Conservation (phyloP, 2,329 filamentous ascomycete genomes). For the Nakataea oryzae region DNA sequence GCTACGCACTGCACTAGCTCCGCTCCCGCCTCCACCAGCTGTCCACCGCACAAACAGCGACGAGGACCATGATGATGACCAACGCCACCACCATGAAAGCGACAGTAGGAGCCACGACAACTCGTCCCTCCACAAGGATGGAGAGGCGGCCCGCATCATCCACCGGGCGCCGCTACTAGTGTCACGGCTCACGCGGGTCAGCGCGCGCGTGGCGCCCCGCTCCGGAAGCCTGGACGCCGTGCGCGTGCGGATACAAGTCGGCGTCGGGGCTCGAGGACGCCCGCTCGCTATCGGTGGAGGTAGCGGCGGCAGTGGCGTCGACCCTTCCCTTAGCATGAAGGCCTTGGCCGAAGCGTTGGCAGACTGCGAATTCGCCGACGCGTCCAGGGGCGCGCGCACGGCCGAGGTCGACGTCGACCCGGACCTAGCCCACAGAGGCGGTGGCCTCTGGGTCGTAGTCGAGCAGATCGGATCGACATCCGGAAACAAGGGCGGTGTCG, state of each 20-base stretch:
- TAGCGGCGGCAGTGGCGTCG: constrained; percentile 55
- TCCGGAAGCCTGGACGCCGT: constrained; percentile 28
- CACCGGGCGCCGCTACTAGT: constrained; percentile 28
- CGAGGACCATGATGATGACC: neutral
- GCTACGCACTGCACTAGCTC: constrained; percentile 48
- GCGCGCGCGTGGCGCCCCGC: constrained; percentile 33
- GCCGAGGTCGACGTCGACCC: constrained; percentile 67
- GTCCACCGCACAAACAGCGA: neutral
- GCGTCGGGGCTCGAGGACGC: constrained; percentile 48
- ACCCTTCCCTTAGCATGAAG: neutral
- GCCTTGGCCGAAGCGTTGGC: neutral
- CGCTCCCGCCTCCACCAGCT: constrained; percentile 26
- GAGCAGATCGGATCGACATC: constrained; percentile 55
- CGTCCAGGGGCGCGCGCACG: constrained; percentile 54
- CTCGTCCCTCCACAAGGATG: neutral
- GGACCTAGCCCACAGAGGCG: constrained; percentile 32
- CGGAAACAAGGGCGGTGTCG: constrained; percentile 7
- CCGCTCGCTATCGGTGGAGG: constrained; percentile 56
- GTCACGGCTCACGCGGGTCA: constrained; percentile 48
- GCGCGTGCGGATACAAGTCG: constrained; percentile 62
- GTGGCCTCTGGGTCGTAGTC: constrained; percentile 69
- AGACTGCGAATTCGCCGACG: constrained; percentile 53
- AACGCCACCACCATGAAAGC: constrained; percentile 5
- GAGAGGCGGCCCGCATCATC: constrained; percentile 18
- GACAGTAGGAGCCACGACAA: neutral